Evolutionary conservation across 495 filamentous ascomycete species (phyloP).

Genomic region (Neurospora hispaniola): DNA sequence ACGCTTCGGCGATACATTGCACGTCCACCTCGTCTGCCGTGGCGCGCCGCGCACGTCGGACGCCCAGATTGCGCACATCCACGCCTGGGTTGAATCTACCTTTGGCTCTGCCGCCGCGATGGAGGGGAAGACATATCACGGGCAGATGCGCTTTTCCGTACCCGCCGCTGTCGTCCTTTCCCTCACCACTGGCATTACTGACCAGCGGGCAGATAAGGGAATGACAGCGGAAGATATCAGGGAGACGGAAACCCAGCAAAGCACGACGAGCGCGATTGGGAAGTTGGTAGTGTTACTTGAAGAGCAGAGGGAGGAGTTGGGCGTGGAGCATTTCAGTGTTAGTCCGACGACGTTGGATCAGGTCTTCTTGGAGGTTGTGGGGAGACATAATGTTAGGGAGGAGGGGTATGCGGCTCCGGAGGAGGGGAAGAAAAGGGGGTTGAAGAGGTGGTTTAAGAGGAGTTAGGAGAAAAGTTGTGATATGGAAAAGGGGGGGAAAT

Average conservation of each 20-base stretch:
- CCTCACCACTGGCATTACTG: conserved; percentile 2
- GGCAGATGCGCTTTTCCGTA: conserved; percentile 69
- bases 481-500: background rate
- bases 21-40: conserved; percentile 63
- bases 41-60: conserved; percentile 58
- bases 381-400: conserved; percentile 63
- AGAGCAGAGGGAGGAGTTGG: conserved; percentile 49
- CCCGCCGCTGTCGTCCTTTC: conserved; percentile 29
- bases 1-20: conserved; percentile 49
- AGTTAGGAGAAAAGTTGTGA: too few relatives aligned
- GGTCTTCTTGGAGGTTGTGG: conserved; percentile 76
- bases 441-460: background rate
- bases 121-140: conserved; percentile 49
- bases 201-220: conserved; percentile 6
- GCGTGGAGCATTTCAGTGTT: conserved; percentile 71
- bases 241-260: conserved; percentile 16
- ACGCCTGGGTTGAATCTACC: conserved; percentile 45
- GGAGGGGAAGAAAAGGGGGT: conserved; percentile 20
- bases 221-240: conserved; percentile 8
- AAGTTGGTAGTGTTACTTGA: conserved; percentile 62
- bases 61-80: conserved; percentile 53
- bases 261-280: conserved; percentile 30
- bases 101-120: conserved; percentile 25
- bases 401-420: conserved; percentile 48
- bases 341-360: conserved; percentile 76